Conservation (phyloP, 2,329 filamentous ascomycete species). For the Clathrospora elynae region DNA sequence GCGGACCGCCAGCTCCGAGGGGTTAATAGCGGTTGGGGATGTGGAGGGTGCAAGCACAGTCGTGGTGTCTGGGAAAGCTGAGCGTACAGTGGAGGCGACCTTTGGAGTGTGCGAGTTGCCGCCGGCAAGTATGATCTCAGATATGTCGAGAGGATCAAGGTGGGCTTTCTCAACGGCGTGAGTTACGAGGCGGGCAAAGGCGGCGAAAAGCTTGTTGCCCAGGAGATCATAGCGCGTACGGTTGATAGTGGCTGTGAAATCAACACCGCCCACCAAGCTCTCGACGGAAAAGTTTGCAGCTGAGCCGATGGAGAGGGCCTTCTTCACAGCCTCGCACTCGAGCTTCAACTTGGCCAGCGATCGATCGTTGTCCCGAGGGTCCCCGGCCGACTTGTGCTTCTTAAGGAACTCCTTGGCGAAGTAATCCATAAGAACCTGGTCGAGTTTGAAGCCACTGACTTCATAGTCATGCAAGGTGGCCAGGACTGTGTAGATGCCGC, state of each 20-base stretch:
- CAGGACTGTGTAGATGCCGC: constrained; percentile 94
- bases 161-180: constrained; percentile 88
- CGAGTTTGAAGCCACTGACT: constrained; percentile 81
- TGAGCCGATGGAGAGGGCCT: constrained; percentile 83
- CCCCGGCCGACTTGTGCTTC: constrained; percentile 76
- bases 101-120: constrained; percentile 93
- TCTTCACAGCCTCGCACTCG: constrained; percentile 90
- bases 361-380: constrained; percentile 80
- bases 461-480: constrained; percentile 96
- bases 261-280: constrained; percentile 83
- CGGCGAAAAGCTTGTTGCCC: constrained; percentile 81
- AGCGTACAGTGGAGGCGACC: constrained; percentile 78
- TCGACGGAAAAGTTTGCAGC: constrained; percentile 94
- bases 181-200: constrained; percentile 84
- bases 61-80: constrained; percentile 81
- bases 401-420: constrained; percentile 99
- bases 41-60: constrained; percentile 83
- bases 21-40: constrained; percentile 79
- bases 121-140: constrained; percentile 92
- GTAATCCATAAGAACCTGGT: constrained; percentile 91
- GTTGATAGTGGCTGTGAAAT: constrained; percentile 93
- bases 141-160: constrained; percentile 88
- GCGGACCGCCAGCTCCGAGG: constrained; percentile 84
- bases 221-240: constrained; percentile 90
- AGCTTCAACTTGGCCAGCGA: constrained; percentile 90